Percentiles rank a stretch among this genome's conserved stretches.
Evolutionary conservation across 495 filamentous ascomycete species (phyloP).

Genomic region (Podospora conica): DNA sequence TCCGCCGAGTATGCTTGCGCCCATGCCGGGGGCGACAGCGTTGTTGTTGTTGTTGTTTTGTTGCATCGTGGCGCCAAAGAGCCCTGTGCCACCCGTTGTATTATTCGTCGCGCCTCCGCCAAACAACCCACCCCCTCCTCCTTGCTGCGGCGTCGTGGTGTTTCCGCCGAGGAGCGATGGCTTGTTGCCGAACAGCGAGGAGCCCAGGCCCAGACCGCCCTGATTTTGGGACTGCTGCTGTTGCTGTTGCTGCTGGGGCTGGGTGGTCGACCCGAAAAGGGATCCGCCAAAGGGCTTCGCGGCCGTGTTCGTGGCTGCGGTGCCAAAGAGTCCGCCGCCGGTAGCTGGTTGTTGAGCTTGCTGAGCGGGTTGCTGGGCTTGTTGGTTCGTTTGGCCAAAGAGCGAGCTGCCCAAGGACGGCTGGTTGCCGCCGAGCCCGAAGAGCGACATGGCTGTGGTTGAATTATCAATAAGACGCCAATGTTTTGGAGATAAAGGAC

Average conservation of each 20-base stretch:
- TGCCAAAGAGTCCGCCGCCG: constrained; percentile 17
- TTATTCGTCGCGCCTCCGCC: not conserved
- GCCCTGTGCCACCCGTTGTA: not conserved
- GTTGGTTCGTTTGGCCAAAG: constrained; percentile 8
- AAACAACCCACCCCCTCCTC: not conserved
- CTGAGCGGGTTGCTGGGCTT: constrained; percentile 5
- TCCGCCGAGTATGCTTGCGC: constrained; percentile 13
- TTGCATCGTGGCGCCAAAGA: not conserved
- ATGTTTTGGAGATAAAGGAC: not conserved
- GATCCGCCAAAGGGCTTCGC: constrained; percentile 19
- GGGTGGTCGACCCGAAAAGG: constrained; percentile 1
- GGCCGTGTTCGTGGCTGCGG: constrained; percentile 15
- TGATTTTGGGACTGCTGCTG: constrained; percentile 6
- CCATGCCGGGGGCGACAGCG: constrained; percentile 1
- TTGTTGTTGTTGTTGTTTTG: not conserved
- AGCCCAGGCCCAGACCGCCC: not conserved
- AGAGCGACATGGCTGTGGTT: constrained; percentile 13
- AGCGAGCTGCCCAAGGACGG: constrained; percentile 5
- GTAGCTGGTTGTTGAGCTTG: not conserved
- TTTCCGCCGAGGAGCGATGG: not conserved
- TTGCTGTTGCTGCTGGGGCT: constrained; percentile 12
- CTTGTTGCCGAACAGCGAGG: constrained; percentile 1
- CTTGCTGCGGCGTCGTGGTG: not conserved
- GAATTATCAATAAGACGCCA: not conserved
- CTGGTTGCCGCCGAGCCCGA: constrained; percentile 8